These are phyloP conservation scores for Hirsutella rhossiliensis DNA, from an alignment of 2,329 filamentous ascomycete species.

Conservation along the genomic window DNA sequence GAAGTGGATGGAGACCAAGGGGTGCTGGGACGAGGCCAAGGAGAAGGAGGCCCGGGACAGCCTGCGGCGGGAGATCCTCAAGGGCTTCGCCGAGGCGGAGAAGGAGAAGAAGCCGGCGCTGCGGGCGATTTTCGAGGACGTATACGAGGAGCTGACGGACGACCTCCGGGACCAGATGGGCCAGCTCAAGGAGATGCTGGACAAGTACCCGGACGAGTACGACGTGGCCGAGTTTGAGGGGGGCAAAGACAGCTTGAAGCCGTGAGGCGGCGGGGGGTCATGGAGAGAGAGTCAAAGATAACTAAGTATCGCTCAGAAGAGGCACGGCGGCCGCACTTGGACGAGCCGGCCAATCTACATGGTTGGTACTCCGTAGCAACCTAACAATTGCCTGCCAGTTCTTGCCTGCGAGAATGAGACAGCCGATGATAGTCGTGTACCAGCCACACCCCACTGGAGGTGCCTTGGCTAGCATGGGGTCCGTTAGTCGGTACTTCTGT, in stretches of 20 bases:
- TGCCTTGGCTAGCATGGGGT: too few relatives aligned
- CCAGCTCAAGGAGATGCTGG: slow-evolving; percentile 63
- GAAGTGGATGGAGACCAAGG: slow-evolving; percentile 80
- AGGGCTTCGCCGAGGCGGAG: slow-evolving; percentile 75
- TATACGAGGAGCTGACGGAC: slow-evolving; percentile 79
- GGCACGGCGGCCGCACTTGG: too few relatives aligned
- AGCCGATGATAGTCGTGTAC: too few relatives aligned
- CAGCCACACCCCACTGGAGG: too few relatives aligned
- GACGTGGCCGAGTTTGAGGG: slow-evolving; percentile 67
- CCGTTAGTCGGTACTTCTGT: too few relatives aligned
- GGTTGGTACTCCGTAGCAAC: too few relatives aligned
- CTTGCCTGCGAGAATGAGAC: too few relatives aligned
- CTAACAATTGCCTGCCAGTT: too few relatives aligned
- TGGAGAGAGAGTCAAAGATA: background rate
- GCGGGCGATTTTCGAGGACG: slow-evolving; percentile 66
- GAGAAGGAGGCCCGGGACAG: slow-evolving; percentile 61
- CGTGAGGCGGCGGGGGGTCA: slow-evolving; percentile 2
- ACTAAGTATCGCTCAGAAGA: too few relatives aligned
- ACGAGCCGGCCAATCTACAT: too few relatives aligned
- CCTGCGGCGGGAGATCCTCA: slow-evolving; percentile 63
- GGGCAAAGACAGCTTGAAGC: slow-evolving; percentile 51
- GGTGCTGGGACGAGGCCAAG: slow-evolving; percentile 72
- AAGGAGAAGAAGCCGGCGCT: slow-evolving; percentile 68
- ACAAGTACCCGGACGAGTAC: slow-evolving; percentile 87
- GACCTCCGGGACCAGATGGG: slow-evolving; percentile 61